These are phyloP conservation scores for Chlorella sp. DNA, from an alignment of 139 green algal species.

Conservation along the genomic window DNA sequence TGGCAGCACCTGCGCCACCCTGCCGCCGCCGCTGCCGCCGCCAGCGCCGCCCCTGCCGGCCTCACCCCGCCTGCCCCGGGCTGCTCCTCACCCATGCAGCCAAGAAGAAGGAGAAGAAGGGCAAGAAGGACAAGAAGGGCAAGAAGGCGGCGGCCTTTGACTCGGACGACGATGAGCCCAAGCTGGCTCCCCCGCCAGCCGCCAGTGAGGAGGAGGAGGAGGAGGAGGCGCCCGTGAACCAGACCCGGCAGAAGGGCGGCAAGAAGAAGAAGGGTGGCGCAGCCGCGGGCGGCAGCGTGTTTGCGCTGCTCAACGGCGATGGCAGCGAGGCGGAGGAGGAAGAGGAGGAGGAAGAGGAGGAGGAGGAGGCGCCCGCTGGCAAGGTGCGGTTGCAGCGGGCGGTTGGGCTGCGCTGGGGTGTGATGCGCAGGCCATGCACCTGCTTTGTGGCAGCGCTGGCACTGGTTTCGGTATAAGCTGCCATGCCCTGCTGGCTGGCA, in stretches of 20 bases:
- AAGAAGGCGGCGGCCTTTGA: constrained; percentile 65
- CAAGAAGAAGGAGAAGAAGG: constrained; percentile 54
- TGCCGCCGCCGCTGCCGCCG: neutral
- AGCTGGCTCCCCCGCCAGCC: constrained; percentile 1
- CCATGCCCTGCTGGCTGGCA: too few relatives aligned
- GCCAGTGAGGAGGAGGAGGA: constrained; percentile 42
- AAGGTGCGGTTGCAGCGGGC: constrained; percentile 31
- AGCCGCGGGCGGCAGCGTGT: constrained; percentile 42
- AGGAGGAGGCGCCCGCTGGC: constrained; percentile 39
- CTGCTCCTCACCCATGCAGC: neutral
- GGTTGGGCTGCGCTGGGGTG: too few relatives aligned
- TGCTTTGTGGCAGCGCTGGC: too few relatives aligned
- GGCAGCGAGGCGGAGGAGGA: constrained; percentile 53
- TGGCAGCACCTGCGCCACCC: neutral
- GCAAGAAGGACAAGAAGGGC: constrained; percentile 67
- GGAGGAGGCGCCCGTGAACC: constrained; percentile 28
- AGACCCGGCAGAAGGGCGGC: constrained; percentile 61
- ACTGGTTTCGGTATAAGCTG: too few relatives aligned
- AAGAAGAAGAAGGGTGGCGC: constrained; percentile 38
- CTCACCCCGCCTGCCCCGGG: too few relatives aligned
- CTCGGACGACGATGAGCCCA: constrained; percentile 58
- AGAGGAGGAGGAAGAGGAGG: constrained; percentile 51
- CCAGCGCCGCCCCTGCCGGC: neutral
- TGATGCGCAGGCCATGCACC: too few relatives aligned
- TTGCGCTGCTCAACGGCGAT: constrained; percentile 61